Base-by-base conservation (phyloP, 345 rosid genomes). In the Brassica rapa region DNA sequence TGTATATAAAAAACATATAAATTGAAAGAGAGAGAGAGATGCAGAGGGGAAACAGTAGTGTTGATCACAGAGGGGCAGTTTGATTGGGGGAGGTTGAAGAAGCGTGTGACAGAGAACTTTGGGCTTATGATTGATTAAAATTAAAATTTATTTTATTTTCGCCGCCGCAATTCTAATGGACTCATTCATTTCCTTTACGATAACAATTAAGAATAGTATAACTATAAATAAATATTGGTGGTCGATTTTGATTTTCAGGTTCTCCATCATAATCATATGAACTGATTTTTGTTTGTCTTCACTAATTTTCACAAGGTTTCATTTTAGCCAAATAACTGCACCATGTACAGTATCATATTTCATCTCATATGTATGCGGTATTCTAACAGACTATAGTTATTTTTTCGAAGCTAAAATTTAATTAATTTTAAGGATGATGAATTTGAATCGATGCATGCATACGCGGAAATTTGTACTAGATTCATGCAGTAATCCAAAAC, bases 101-200 rank as follows among this genome's bases (percentile, higher is more conserved):
- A 72, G 68, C 81, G 81, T 78, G 81, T 78, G 77, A 46, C 72
- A 53, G 51, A 71, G 6, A 72, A 72, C 77, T 72, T 78, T 57
- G 72, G 30, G 81, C 67, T 71, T 39, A 71, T 78, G 51, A 72
- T 78, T 72, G 2, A 30, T 56, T 51, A 6, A 0, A 0, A 5
- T 35, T 51, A 6, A 19, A 8, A 0, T 43, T 32, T 53, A 30
- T 11, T 70, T 64, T 55, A 25, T 16, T 55, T 70, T 14, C 64
- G 60, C 66, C 71, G 81, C 81, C 81, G 76, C 61, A 77, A 77
- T 71, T 12, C 15, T 56, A 71, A 29, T 78, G 55, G 55, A 49
- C 15, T 49, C 55, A n/a, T 65, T 66, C 35, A 10, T 59, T 63
- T 35, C 39, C 2, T 68, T 61, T 60, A 55, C 25, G n/a, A 60